Base-by-base conservation (phyloP, 495 filamentous ascomycete species). In the Astrothelium subdiscretum region DNA sequence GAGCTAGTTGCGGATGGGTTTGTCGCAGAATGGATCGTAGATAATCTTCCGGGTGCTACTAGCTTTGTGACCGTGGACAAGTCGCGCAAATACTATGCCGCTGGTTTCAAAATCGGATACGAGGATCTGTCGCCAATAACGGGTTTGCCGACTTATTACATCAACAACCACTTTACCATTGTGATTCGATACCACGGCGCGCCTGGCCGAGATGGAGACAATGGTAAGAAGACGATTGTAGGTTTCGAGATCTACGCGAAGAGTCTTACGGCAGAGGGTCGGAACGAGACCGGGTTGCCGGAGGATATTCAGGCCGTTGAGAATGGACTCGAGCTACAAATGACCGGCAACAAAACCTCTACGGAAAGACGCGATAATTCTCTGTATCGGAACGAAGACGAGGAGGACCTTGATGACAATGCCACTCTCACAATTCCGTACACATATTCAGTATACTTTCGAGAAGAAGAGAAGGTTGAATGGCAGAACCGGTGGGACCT, bases 231-330 rank as follows among this genome's bases (percentile, higher is more conserved):
- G 74, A 86, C 92, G 18, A 83, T 97, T 65, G 88, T 95, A 31
- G 92, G 88, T 0, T 97, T 97, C 63, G 92, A 97, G 75, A 87
- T 97, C 26, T 96, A 94, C 69, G 82, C 90, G 1, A 96, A 92
- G 76, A 95, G 90, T 67, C 82, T 96, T 65, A 84, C 82, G 35
- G 77, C 81, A 1, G 78, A 75, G 10, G 83, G 83, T 64, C 79
- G 85, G 61, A 77, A 80, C 58, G 77, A 78, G 43, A 74, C 75
- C 29, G 88, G 87, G 10, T 88, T 90, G 65, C 89, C 90, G 2
- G 76, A 75, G 31, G 80, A 88, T 60, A 74, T 91, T 20, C 81
- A 85, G 63, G 76, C 83, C 31, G 75, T 82, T 5, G 78, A 84
- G 32, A 77, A 83, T 18, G 81, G 81, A 20, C 78, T 94, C 61